Conservation (phyloP, 441 rosid genomes). For the Bruguiera hainesii region DNA sequence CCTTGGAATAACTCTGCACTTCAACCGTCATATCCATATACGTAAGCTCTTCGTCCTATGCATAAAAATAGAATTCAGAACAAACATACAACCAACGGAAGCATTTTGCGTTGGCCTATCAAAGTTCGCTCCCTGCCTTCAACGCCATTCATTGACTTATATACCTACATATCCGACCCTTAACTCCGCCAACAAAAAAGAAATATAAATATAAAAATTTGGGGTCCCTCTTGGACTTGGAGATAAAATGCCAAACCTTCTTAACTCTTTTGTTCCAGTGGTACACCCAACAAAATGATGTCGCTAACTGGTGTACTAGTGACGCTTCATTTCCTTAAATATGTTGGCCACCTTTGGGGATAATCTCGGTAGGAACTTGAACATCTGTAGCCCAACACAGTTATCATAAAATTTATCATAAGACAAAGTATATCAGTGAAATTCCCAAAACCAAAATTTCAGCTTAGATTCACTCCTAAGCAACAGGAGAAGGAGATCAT, state of each 20-base stretch:
- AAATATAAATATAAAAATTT: background rate
- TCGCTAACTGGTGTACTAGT: conserved; percentile 28
- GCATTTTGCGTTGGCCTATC: too few species aligned
- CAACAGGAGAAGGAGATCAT: background rate
- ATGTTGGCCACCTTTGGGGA: conserved; percentile 70
- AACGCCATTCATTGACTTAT: background rate
- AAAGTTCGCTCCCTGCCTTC: too few species aligned
- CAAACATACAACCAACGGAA: too few species aligned
- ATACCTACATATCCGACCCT: background rate
- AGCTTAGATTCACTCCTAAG: background rate
- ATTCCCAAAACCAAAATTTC: background rate
- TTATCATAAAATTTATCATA: background rate
- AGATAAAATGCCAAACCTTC: too few species aligned
- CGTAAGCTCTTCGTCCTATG: too few species aligned
- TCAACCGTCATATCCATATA: too few species aligned
- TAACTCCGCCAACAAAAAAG: background rate
- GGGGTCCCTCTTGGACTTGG: too few species aligned
- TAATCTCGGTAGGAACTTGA: conserved; percentile 75
- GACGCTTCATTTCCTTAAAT: conserved; percentile 75
- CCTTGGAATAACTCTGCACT: too few species aligned
- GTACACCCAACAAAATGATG: too few species aligned
- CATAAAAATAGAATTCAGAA: too few species aligned
- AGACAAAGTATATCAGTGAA: background rate
- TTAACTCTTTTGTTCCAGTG: too few species aligned
- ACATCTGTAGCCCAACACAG: conserved; percentile 47